These are phyloP conservation scores for Penicillium sp. DNA, from an alignment of 2,329 filamentous ascomycete genomes.

Conservation along the genomic window DNA sequence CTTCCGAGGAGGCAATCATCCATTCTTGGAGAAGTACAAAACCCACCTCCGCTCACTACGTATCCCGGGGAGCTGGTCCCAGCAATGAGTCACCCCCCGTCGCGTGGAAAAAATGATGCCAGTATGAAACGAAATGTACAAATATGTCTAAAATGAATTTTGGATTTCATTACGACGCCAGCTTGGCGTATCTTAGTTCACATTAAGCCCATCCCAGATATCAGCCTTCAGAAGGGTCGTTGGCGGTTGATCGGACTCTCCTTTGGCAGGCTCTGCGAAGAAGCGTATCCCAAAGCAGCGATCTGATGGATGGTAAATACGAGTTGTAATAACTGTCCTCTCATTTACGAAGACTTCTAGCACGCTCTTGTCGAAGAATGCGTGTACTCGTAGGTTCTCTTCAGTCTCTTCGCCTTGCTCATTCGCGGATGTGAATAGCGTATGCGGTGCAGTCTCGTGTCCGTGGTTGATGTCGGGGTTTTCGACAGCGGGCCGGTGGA, in stretches of 20 bases:
- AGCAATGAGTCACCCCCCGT: slow-evolving; percentile 6
- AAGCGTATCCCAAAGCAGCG: slow-evolving; percentile 20
- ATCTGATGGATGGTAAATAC: slow-evolving; percentile 30
- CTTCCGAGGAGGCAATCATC: slow-evolving; percentile 38
- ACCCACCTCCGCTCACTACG: slow-evolving; percentile 28
- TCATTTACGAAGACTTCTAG: slow-evolving; percentile 50
- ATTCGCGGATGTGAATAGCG: slow-evolving; percentile 42
- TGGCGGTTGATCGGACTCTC: not conserved
- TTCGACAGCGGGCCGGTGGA: slow-evolving; percentile 34
- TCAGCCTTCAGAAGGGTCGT: slow-evolving; percentile 19
- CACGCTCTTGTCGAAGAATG: slow-evolving; percentile 45
- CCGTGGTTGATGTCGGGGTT: slow-evolving; percentile 38
- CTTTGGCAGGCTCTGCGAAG: slow-evolving; percentile 17
- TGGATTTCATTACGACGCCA: not conserved
- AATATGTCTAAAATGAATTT: not conserved
- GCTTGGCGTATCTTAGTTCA: not conserved
- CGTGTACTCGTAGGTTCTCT: slow-evolving; percentile 42
- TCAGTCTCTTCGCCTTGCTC: slow-evolving; percentile 19
- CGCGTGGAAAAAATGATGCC: slow-evolving; percentile 1
- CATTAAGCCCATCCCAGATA: slow-evolving; percentile 26
- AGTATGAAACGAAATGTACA: not conserved
- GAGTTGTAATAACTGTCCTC: slow-evolving; percentile 43
- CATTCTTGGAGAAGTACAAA: slow-evolving; percentile 34
- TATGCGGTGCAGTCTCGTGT: slow-evolving; percentile 44
- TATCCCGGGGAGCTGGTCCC: slow-evolving; percentile 21